Evolutionary conservation across 2,329 filamentous ascomycete genomes (phyloP), one percentile per base, ranked within the genome.

Genomic region (Monilinia polystroma): DNA sequence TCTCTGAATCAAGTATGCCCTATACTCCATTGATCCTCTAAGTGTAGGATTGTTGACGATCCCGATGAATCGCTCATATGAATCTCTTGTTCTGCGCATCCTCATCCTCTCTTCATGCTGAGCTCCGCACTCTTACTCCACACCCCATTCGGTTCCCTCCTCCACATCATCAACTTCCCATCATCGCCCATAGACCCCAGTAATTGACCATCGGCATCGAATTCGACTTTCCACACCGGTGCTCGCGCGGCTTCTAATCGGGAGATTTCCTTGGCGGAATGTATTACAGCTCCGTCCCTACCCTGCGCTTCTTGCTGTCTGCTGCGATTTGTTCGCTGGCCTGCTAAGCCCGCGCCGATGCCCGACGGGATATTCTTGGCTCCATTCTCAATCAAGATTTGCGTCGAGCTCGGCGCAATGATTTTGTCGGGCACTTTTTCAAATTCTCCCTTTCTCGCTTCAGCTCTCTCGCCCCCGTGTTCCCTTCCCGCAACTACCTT

Each of bases 131-230:
- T 74, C 66, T 73, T 76, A 62, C 71, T 73, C 74, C 74, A 76
- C 11, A 67, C 49, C 1, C 74, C 74, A 67, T 68, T 73, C 6
- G 74, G 74, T 49, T 74, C 72, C 76, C 88, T 85, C 18, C 86
- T 82, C 74, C 87, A 89, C 69, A 86, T 85, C 72, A 87, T 78
- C 67, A 89, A 74, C 75, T 82, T 85, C 14, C 90, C 91, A 76
- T 93, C 90, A 70, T 94, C 91, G 3, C 90, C 90, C 1, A 90
- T 90, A 52, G 88, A 90, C 1, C 90, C 87, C 10, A 94, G 80
- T 16, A 93, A 83, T 76, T 92, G 89, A 5, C 90, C 90, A 79
- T 87, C 82, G 64, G 84, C 83, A 72, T 88, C 86, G 72, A 93
- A 94, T 0, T 85, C 85, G 2, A 93, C 87, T 29, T 89, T 82